These are phyloP conservation scores for Xylaria arbuscula DNA, from an alignment of 2,329 filamentous ascomycete genomes.

Conservation along the genomic window DNA sequence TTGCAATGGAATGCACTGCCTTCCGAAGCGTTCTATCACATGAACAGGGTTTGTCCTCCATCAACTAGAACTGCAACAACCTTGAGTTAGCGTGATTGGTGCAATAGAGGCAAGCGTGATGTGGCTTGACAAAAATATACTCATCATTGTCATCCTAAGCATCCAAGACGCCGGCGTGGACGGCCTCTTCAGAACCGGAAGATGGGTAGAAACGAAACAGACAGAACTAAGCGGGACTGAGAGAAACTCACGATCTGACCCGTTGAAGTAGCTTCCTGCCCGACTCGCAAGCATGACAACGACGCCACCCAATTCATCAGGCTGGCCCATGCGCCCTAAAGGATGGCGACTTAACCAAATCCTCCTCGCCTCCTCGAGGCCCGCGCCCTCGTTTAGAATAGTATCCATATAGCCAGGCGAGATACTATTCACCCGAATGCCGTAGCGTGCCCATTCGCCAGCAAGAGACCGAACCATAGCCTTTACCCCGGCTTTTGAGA, in stretches of 20 bases:
- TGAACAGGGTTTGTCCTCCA: slow-evolving; percentile 59
- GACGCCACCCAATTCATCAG: slow-evolving; percentile 71
- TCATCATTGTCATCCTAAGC: background rate
- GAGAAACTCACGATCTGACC: slow-evolving; percentile 60
- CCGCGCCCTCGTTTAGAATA: slow-evolving; percentile 74
- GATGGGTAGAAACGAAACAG: background rate
- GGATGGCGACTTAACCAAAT: slow-evolving; percentile 71
- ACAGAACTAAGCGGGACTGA: background rate
- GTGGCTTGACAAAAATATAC: background rate
- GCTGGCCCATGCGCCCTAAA: slow-evolving; percentile 71
- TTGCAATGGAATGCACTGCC: background rate
- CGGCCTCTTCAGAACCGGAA: background rate
- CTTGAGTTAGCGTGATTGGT: slow-evolving; percentile 19
- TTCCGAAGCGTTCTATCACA: slow-evolving; percentile 35
- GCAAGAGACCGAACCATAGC: slow-evolving; percentile 73
- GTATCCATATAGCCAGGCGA: slow-evolving; percentile 84
- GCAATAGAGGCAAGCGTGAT: background rate
- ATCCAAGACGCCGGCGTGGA: background rate
- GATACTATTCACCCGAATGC: slow-evolving; percentile 77
- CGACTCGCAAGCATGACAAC: slow-evolving; percentile 70
- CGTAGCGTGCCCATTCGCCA: slow-evolving; percentile 77
- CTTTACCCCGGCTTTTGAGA: slow-evolving; percentile 74
- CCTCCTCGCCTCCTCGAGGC: slow-evolving; percentile 62
- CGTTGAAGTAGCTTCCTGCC: slow-evolving; percentile 75
- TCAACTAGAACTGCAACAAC: slow-evolving; percentile 64